Base-by-base conservation (phyloP, 495 filamentous ascomycete species). In the Lasiosphaeria ovina region DNA sequence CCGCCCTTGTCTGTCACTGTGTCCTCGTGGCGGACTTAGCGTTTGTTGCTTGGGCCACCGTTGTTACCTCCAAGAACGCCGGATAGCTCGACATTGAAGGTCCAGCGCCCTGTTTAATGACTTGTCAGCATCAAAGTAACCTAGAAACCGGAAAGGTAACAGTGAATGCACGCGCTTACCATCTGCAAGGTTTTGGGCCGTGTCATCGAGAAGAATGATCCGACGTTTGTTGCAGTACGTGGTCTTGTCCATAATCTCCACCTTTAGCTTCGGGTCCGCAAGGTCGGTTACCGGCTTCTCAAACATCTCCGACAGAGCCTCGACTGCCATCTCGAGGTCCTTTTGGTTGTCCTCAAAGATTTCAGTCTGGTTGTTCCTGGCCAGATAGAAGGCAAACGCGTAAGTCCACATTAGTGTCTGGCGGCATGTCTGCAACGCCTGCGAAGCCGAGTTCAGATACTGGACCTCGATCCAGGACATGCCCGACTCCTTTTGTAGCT, bases 381-480 rank as follows among this genome's bases (percentile, higher is more conserved):
- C 89, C 4, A 98, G 84, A 67, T 98, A 98, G 69, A 92, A 98
- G 1, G 94, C 94, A 76, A 98, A 98, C 0, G 94, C 95, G 69
- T 98, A 98, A 0, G 94, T 98, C 94, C 94, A 98, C 78, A 98
- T 98, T 44, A 98, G 79, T 0, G 93, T 98, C 76, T 97, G 93
- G 0, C 94, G 89, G 73, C 94, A 98, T 47, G 91, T 91, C 75
- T 98, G 94, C 31, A 98, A 83, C 7, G 92, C 90, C 72, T 96
- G 91, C 3, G 93, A 97, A 3, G 94, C 95, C 4, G 89, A 86
- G 62, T 95, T 88, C 3, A 98, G 81, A 71, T 97, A 98, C 69
- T 98, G 94, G 14, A 98, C 94, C 70, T 98, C 94, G 58, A 98
- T 98, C 94, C 94, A 98, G 0, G 92, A 96, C 85, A 98, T 92